Evolutionary conservation across 2,329 filamentous ascomycete species (phyloP), one percentile per base, ranked within the genome.

Genomic region (Clathrospora elynae): DNA sequence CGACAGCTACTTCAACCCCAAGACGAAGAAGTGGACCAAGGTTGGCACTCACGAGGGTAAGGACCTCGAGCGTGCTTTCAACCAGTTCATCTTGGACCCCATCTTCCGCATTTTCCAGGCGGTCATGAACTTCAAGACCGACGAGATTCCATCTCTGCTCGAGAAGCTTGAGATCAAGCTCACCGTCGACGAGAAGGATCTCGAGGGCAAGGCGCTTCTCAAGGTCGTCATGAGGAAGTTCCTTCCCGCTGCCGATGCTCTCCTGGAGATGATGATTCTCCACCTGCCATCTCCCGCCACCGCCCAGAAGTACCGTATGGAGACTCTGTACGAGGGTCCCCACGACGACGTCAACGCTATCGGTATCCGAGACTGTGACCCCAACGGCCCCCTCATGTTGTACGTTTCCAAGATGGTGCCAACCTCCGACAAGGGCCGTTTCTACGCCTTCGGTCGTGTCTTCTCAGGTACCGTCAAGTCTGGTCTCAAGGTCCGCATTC

Each of bases 321-420:
- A 97, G 85, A 96, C 91, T 73, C 84, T 99, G 61, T 99, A 99
- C 81, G 93, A 99, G 83, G 93, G 93, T 83, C 93, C 93, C 66
- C 71, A 79, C 48, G 93, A 99, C 73, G 93, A 99, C 68, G 87
- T 90, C 76, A 85, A 86, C 67, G 91, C 88, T 80, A 88, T 96
- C 73, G 90, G 86, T 84, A 96, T 99, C 84, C 91, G 91, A 69
- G 90, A 97, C 83, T 97, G 93, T 76, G 90, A 99, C 76, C 83
- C 92, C 77, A 95, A 96, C 82, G 93, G 84, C 75, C 89, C 92
- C 70, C 93, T 99, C 78, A 99, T 99, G 93, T 83, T 97, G 65
- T 99, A 99, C 88, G 91, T 99, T 76, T 99, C 93, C 77, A 99
- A 99, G 90, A 99, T 99, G 93, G 93, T 99, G 72, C 93, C 93